Conservation (phyloP, 176 grass and related monocot species). For the Raddia distichophylla region DNA sequence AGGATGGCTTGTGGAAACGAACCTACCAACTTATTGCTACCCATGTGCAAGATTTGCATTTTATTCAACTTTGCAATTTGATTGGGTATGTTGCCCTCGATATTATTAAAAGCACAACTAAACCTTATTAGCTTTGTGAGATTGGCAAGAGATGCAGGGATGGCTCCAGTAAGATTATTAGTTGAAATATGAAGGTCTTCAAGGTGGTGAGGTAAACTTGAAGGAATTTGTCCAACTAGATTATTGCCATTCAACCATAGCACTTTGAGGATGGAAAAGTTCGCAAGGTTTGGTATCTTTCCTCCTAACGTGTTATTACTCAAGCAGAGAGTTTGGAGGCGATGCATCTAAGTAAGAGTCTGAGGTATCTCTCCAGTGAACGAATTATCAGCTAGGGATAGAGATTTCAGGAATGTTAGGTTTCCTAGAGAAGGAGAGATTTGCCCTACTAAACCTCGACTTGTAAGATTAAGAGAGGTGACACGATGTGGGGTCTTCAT, state of each 20-base stretch:
- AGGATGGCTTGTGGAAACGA: not conserved
- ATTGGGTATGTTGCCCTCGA: not conserved
- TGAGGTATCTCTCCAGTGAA: no score
- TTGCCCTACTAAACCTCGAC: no score
- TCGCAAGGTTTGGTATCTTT: not conserved
- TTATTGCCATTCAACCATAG: not conserved
- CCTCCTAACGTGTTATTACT: no score
- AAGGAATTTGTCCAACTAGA: not conserved
- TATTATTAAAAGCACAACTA: not conserved
- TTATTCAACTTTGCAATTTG: not conserved
- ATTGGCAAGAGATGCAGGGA: conserved; percentile 3
- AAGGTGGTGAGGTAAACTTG: not conserved
- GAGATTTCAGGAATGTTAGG: no score
- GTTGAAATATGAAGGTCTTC: not conserved
- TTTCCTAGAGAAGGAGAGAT: no score
- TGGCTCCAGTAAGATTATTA: not conserved
- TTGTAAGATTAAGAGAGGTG: no score
- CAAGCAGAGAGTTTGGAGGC: no score
- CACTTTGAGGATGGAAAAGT: not conserved
- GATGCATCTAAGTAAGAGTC: no score
- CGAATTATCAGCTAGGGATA: no score
- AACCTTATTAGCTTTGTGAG: not conserved
- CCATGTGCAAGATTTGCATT: not conserved
- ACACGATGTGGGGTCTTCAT: no score
- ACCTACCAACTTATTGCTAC: not conserved